phyloP scores from a whole-genome alignment of 805 yeast species.

The Brettanomyces custersianus region DNA sequence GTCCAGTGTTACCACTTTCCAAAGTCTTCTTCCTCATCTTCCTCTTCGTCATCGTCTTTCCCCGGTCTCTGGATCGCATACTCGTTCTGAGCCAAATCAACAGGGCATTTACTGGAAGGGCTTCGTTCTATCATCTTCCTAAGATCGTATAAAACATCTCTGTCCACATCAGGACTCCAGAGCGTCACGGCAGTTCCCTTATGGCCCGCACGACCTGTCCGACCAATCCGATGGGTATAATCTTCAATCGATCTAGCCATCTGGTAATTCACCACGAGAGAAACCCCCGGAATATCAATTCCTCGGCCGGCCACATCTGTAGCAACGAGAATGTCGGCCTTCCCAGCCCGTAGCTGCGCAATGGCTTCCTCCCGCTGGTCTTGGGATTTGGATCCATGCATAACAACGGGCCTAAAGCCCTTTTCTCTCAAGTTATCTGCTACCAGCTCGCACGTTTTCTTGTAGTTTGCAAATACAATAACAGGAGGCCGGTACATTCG shows the following conservation, averaged over 20 bases:
- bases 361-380: slow-evolving; percentile 78
- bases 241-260: slow-evolving; percentile 73
- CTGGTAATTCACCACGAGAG: slow-evolving; percentile 79
- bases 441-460: slow-evolving; percentile 61
- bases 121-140: slow-evolving; percentile 38
- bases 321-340: slow-evolving; percentile 63
- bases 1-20: no score
- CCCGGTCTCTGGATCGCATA: background rate
- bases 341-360: slow-evolving; percentile 43
- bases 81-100: slow-evolving; percentile 22
- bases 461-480: slow-evolving; percentile 76
- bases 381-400: slow-evolving; percentile 87
- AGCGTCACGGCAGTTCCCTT: slow-evolving; percentile 71
- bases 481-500: slow-evolving; percentile 42
- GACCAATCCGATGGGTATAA: slow-evolving; percentile 87
- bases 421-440: slow-evolving; percentile 38
- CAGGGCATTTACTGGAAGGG: slow-evolving; percentile 29
- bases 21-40: no score
- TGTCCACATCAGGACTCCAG: slow-evolving; percentile 44
- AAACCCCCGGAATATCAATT: slow-evolving; percentile 80
- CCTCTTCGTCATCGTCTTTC: no score
- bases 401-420: slow-evolving; percentile 44
- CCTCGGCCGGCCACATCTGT: slow-evolving; percentile 97
- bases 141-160: slow-evolving; percentile 41
- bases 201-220: slow-evolving; percentile 94